Conservation (phyloP, 345 rosid genomes). For the Psidium guajava region DNA sequence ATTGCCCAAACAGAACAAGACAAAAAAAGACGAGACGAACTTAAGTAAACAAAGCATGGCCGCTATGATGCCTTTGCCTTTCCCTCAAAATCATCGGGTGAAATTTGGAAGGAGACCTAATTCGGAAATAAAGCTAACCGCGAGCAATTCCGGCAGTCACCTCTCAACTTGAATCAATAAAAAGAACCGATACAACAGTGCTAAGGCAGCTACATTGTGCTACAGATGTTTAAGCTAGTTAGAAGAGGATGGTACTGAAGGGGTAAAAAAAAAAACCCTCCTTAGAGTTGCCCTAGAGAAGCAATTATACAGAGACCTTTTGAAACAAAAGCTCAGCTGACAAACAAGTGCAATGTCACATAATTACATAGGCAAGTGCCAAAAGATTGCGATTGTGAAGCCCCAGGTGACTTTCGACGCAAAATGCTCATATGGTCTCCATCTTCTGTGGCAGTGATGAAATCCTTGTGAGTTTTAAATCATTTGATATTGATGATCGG, state of each 20-base stretch:
- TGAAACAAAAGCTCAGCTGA: neutral
- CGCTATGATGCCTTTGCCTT: neutral
- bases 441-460: neutral
- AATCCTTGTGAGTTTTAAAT: neutral
- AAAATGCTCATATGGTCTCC: neutral
- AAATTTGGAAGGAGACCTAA: neutral
- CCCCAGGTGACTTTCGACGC: neutral
- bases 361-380: neutral
- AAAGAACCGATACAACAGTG: neutral
- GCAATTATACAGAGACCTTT: neutral
- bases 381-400: neutral
- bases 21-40: neutral
- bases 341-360: neutral
- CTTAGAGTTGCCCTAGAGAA: neutral
- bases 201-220: neutral
- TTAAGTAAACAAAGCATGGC: neutral
- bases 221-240: neutral
- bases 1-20: neutral
- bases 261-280: neutral
- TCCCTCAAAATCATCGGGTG: neutral
- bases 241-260: neutral
- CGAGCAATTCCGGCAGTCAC: neutral
- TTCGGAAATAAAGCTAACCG: neutral
- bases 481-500: constrained; percentile 70
- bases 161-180: neutral